phyloP scores from a whole-genome alignment of 805 yeast species.

The Ogataea nakhonphanomensis region DNA sequence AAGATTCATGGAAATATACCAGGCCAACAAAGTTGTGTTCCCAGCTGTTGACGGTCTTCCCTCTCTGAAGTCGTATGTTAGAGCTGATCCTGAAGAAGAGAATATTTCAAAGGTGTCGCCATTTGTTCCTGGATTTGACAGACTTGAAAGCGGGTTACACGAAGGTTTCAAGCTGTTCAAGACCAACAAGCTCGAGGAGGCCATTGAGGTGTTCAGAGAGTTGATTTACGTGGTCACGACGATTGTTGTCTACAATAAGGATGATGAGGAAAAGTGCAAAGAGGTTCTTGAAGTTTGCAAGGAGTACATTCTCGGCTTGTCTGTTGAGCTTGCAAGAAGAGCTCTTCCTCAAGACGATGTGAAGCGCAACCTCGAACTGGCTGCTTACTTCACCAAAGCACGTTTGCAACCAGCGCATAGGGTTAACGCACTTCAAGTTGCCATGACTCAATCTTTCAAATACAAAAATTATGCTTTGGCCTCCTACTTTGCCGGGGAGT shows the following conservation, averaged over 20 bases:
- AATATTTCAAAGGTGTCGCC: slow-evolving; percentile 54
- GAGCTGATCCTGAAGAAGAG: slow-evolving; percentile 62
- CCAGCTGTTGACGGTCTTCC: slow-evolving; percentile 74
- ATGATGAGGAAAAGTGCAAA: slow-evolving; percentile 71
- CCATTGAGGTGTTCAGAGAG: slow-evolving; percentile 74
- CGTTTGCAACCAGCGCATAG: slow-evolving; percentile 80
- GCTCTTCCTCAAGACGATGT: slow-evolving; percentile 64
- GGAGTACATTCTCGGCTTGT: slow-evolving; percentile 88
- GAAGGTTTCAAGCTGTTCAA: slow-evolving; percentile 82
- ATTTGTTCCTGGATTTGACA: slow-evolving; percentile 67
- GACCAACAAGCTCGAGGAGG: slow-evolving; percentile 76
- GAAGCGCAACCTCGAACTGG: slow-evolving; percentile 88
- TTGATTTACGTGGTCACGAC: slow-evolving; percentile 75
- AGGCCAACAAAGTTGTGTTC: slow-evolving; percentile 70
- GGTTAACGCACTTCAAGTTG: slow-evolving; percentile 86
- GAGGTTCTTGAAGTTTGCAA: slow-evolving; percentile 72
- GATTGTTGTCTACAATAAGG: slow-evolving; percentile 65
- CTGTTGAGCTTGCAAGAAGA: slow-evolving; percentile 89
- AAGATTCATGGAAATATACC: slow-evolving; percentile 81
- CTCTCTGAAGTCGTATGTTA: slow-evolving; percentile 62
- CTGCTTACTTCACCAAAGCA: slow-evolving; percentile 91
- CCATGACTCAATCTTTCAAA: slow-evolving; percentile 89
- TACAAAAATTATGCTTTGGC: slow-evolving; percentile 86
- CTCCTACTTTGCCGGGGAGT: slow-evolving; percentile 82
- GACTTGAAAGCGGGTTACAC: slow-evolving; percentile 55